Evolutionary conservation across 495 filamentous ascomycete genomes (phyloP).

Genomic region (Chaetomium tenue): DNA sequence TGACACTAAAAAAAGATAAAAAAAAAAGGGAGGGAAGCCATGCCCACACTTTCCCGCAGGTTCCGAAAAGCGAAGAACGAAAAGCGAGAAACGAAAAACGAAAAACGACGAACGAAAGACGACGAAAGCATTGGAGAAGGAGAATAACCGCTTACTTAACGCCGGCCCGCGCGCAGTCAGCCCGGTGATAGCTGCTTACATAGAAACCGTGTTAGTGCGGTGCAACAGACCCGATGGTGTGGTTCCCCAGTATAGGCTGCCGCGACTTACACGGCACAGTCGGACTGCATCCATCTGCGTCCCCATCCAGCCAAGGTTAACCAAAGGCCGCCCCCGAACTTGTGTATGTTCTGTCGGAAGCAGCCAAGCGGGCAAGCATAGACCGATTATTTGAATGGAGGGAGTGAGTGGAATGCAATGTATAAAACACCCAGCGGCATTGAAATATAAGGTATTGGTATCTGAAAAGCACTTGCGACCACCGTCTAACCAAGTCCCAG

Average conservation of each 20-base stretch:
- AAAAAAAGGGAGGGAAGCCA: not conserved
- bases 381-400: not conserved
- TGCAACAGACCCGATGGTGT: not conserved
- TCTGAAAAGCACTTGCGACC: conserved; percentile 7
- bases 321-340: not conserved
- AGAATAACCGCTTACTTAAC: not conserved
- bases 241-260: not conserved
- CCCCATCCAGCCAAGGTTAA: not conserved
- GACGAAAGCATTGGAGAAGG: not conserved
- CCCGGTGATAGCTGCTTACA: too few species aligned
- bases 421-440: not conserved
- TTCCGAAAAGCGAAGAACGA: not conserved
- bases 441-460: conserved; percentile 8
- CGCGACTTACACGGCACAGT: too few species aligned
- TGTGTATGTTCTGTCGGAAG: not conserved
- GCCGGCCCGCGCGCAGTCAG: not conserved
- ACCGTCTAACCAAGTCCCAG: conserved; percentile 1
- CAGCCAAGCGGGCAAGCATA: not conserved
- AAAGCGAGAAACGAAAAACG: too few species aligned
- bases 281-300: too few species aligned
- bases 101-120: too few species aligned
- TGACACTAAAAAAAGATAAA: not conserved
- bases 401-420: not conserved
- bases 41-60: not conserved
- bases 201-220: too few species aligned